These are phyloP conservation scores for Cordyceps cateniannulata DNA, from an alignment of 2,329 filamentous ascomycete genomes.

Conservation along the genomic window DNA sequence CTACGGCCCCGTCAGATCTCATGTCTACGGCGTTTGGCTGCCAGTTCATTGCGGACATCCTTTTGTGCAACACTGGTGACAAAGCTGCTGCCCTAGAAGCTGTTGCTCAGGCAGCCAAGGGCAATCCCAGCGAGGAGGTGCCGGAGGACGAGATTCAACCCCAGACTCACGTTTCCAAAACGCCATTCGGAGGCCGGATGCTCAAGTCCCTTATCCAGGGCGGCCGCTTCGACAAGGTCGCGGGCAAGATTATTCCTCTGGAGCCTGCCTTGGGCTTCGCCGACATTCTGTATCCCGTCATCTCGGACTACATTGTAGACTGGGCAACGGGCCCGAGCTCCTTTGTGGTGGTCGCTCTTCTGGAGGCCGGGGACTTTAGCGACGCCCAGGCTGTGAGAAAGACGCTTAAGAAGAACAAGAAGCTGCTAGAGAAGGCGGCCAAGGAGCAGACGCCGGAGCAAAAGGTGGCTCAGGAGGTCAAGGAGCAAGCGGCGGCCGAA, in stretches of 20 bases:
- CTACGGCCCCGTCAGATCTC: constrained; percentile 60
- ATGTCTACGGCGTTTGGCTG: constrained; percentile 74
- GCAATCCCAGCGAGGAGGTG: constrained; percentile 41
- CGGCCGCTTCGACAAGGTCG: constrained; percentile 72
- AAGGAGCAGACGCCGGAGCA: constrained; percentile 50
- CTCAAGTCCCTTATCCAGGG: constrained; percentile 87
- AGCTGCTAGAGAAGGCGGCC: constrained; percentile 62
- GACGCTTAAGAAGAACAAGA: constrained; percentile 66
- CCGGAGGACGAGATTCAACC: constrained; percentile 35
- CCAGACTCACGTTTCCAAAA: constrained; percentile 52
- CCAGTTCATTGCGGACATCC: constrained; percentile 76
- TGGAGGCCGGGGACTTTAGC: constrained; percentile 68
- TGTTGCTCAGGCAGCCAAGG: constrained; percentile 55
- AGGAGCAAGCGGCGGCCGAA: constrained; percentile 37
- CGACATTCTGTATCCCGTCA: constrained; percentile 71
- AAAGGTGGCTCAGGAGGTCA: constrained; percentile 44
- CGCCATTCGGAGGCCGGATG: constrained; percentile 67
- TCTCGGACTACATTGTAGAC: constrained; percentile 64
- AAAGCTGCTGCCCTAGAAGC: constrained; percentile 69
- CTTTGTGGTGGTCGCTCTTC: constrained; percentile 76
- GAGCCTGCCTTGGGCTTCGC: constrained; percentile 77
- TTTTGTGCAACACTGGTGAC: constrained; percentile 70
- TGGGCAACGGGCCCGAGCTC: constrained; percentile 86
- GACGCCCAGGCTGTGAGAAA: constrained; percentile 61
- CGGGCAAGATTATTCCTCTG: constrained; percentile 63